A percentile compares a stretch with the other conserved stretches of the same genome.
These are phyloP conservation scores for Leptodermis oblonga DNA, from an alignment of 257 asterid genomes.

Conservation along the genomic window DNA sequence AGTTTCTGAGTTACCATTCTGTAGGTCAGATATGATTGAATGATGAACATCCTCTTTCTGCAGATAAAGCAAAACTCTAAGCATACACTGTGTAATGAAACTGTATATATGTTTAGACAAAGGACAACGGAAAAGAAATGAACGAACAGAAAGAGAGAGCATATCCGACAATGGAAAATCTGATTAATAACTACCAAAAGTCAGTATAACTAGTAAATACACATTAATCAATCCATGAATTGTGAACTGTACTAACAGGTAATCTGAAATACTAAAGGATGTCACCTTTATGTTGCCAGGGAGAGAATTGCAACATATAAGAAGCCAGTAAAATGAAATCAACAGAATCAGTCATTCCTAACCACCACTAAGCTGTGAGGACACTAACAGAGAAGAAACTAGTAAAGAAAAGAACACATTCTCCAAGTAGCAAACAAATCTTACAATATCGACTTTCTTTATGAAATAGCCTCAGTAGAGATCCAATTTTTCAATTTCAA, in stretches of 20 bases:
- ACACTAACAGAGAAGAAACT: neutral
- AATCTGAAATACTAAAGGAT: neutral
- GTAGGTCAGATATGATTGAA: constrained; percentile 96
- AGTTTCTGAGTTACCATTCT: constrained; percentile 91
- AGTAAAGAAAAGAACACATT: neutral
- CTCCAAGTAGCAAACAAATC: neutral
- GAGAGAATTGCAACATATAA: neutral
- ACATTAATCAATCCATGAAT: neutral
- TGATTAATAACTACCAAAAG: neutral
- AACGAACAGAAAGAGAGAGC: neutral
- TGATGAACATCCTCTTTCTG: constrained; percentile 99
- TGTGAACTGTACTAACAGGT: neutral
- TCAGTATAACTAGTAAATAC: neutral
- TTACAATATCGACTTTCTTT: neutral
- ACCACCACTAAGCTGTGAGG: neutral
- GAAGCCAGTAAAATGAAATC: neutral
- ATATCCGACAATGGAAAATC: neutral
- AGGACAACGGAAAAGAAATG: constrained; percentile 4
- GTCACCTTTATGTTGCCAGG: neutral
- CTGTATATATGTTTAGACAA: constrained; percentile 12
- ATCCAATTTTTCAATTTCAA: neutral
- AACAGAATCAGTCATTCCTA: constrained; percentile 4
- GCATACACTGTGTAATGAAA: constrained; percentile 10
- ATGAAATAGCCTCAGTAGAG: neutral
- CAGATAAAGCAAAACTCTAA: constrained; percentile 17